Conservation (phyloP, 768 basidiomycete genomes). For the Collybia sordida region DNA sequence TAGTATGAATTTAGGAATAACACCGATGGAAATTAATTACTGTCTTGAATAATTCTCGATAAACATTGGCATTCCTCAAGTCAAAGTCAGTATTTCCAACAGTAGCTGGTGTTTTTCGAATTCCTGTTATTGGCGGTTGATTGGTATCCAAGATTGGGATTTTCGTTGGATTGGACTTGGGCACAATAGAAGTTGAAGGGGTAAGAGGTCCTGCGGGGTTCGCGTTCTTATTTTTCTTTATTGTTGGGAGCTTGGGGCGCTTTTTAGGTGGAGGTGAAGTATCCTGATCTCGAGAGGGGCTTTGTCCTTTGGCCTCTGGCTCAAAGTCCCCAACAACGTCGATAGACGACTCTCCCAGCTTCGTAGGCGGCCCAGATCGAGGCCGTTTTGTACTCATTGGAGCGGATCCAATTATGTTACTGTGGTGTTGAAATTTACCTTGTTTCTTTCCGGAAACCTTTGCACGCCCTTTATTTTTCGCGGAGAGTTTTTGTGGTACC, state of each 20-base stretch:
- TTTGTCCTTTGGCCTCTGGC: constrained; percentile 16
- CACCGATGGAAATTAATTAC: constrained; percentile 31
- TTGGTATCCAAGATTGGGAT: constrained; percentile 26
- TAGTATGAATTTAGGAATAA: neutral
- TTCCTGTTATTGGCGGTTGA: constrained; percentile 21
- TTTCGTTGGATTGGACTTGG: constrained; percentile 25
- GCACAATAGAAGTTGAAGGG: constrained; percentile 17
- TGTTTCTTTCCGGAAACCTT: constrained; percentile 14
- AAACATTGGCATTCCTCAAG: constrained; percentile 60
- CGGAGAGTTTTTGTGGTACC: too few relatives aligned
- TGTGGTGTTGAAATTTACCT: constrained; percentile 39
- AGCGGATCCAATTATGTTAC: constrained; percentile 24
- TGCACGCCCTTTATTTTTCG: neutral
- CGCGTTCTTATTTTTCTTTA: constrained; percentile 60
- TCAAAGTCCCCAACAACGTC: constrained; percentile 32
- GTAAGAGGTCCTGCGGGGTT: constrained; percentile 22
- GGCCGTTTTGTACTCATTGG: constrained; percentile 29
- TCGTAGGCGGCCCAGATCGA: constrained; percentile 25
- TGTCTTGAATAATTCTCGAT: constrained; percentile 60
- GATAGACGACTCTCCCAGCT: constrained; percentile 29
- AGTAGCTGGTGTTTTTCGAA: constrained; percentile 39
- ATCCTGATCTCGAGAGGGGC: constrained; percentile 29
- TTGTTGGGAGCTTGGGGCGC: constrained; percentile 58
- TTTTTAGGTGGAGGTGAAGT: constrained; percentile 27
- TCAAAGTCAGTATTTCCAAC: constrained; percentile 59